Evolutionary conservation across 768 basidiomycete genomes (phyloP).

Genomic region (Infundibulicybe gibba): DNA sequence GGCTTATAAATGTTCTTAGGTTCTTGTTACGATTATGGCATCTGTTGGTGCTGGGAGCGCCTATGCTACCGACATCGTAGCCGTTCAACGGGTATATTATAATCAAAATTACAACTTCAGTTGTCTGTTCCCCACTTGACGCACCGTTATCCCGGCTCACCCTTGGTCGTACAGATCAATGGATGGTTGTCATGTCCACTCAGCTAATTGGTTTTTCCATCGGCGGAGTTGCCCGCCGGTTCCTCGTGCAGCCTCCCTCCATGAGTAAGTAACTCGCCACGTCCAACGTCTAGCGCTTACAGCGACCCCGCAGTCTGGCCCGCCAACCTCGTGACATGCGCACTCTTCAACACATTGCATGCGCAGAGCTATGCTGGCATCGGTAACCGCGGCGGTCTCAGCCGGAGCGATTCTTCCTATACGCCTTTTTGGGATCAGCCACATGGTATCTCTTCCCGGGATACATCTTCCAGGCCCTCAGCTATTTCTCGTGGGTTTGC

Average conservation of each 20-base stretch:
- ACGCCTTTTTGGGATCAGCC: slow-evolving; percentile 52
- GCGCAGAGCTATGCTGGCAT: slow-evolving; percentile 66
- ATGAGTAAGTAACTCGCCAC: slow-evolving; percentile 46
- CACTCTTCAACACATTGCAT: slow-evolving; percentile 79
- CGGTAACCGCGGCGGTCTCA: slow-evolving; percentile 61
- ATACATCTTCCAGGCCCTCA: slow-evolving; percentile 65
- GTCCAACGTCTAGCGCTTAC: background rate
- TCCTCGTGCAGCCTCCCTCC: slow-evolving; percentile 70
- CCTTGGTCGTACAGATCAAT: slow-evolving; percentile 49
- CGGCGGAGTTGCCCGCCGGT: slow-evolving; percentile 67
- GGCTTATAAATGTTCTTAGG: slow-evolving; percentile 21
- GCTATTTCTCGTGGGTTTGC: slow-evolving; percentile 56
- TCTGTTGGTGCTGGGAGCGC: slow-evolving; percentile 44
- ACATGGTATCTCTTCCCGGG: slow-evolving; percentile 72
- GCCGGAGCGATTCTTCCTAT: slow-evolving; percentile 78
- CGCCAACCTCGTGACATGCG: slow-evolving; percentile 67
- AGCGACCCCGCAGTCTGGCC: slow-evolving; percentile 70
- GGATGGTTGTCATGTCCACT: slow-evolving; percentile 75
- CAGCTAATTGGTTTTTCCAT: slow-evolving; percentile 83
- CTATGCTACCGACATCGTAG: slow-evolving; percentile 74
- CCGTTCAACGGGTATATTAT: slow-evolving; percentile 75
- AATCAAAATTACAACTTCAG: slow-evolving; percentile 57
- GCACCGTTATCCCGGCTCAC: background rate
- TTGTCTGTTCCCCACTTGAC: slow-evolving; percentile 32
- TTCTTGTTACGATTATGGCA: slow-evolving; percentile 54